Evolutionary conservation across 345 rosid species (phyloP).

Genomic region (Populus euphratica): DNA sequence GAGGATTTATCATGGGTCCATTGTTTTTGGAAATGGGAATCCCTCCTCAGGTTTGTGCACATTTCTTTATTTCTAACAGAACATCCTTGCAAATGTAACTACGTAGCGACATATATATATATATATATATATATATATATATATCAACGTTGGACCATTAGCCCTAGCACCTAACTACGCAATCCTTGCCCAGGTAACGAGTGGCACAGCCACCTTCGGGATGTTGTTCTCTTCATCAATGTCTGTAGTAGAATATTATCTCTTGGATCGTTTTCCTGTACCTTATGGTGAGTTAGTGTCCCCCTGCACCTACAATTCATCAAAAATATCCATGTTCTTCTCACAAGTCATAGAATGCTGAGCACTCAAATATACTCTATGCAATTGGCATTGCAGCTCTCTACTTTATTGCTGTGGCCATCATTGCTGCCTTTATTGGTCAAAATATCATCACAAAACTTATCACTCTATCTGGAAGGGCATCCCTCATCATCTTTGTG

Average conservation of each 20-base stretch:
- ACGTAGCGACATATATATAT: no score
- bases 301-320: not conserved
- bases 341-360: not conserved
- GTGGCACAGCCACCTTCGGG: conserved; percentile 8
- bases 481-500: conserved; percentile 15
- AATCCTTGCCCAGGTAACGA: not conserved
- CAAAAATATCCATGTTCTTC: not conserved
- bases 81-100: not conserved
- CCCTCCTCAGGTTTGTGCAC: not conserved
- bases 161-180: not conserved
- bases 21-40: conserved; percentile 6
- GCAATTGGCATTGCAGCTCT: conserved; percentile 1
- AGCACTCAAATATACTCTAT: not conserved
- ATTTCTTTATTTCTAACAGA: not conserved
- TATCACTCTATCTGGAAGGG: conserved; percentile 4
- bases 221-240: conserved; percentile 5
- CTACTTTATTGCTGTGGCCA: conserved; percentile 14
- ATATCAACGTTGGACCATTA: no score
- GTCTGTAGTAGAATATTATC: conserved; percentile 7
- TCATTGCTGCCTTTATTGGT: conserved; percentile 11
- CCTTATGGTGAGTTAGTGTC: conserved; percentile 1
- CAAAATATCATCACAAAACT: conserved; percentile 1
- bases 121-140: no score
- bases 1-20: conserved; percentile 9
- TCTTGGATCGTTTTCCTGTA: conserved; percentile 6